Evolutionary conservation across 441 rosid genomes (phyloP), one percentile per base, ranked within the genome.

Genomic region (Arabidopsis lyrata): DNA sequence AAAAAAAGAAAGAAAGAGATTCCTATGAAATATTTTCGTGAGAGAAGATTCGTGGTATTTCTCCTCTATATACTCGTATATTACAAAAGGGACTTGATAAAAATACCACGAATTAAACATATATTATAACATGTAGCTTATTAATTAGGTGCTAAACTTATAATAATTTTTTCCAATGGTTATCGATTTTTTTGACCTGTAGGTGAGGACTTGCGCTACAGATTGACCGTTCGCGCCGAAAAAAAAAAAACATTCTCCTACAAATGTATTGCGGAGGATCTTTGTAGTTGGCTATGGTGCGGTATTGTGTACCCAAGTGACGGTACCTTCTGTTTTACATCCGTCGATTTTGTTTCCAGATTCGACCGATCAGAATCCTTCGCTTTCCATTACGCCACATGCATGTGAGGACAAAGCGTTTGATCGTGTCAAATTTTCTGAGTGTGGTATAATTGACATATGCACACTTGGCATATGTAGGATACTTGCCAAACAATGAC

Each of bases 371-470:
- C 5, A 42, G 22, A 12, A 50, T 49, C 12, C 31, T 16, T 55
- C 32, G 63, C 16, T 52, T 41, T 42, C 6, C 2, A 1, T 34
- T 50, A 5, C 4, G 47, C 29, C 66, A 70, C 66, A 70, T 29
- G 24, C 55, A 65, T 56, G 10, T 38, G 10, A 15, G 2, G 60
- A 75, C 73, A 74, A 52, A 50, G 10, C 59, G 4, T 38, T 56
- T 53, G 57, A 35, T 44, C 64, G 66, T 76, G 70, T 63, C 54
- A 48, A 38, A 69, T 36, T 8, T 42, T 63, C 5, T 5, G 50
- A 34, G 50, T 68, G 50, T 75, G 13, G 57, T 61, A 31, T 61
- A 53, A 75, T 67, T 52, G 63, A 53, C 56, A 53, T 68, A 61
- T 55, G 20, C 44, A 69, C 65, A 62, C 60, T 55, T 69, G 66